Conservation (phyloP, 495 filamentous ascomycete species). For the Saxophila tyrrhenica region DNA sequence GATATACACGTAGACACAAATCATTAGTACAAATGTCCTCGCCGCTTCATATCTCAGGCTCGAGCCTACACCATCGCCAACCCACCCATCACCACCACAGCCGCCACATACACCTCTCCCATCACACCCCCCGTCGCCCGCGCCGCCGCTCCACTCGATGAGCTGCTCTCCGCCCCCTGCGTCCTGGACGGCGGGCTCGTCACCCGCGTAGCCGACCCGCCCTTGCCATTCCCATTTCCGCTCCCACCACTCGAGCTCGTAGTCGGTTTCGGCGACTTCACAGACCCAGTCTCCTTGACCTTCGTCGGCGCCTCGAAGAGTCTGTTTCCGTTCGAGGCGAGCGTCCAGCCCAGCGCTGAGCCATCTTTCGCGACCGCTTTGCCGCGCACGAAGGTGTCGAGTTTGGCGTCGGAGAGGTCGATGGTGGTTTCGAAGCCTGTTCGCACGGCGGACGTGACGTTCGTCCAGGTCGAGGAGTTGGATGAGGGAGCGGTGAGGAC, state of each 20-base stretch:
- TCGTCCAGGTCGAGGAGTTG: slow-evolving; percentile 9
- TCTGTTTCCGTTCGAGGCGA: slow-evolving; percentile 2
- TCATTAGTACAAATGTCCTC: too few species aligned
- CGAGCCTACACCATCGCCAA: not conserved
- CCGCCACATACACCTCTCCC: not conserved
- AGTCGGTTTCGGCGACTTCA: not conserved
- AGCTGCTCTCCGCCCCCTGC: not conserved
- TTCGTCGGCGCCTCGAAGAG: slow-evolving; percentile 5
- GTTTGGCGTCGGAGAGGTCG: slow-evolving; percentile 4
- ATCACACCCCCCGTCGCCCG: not conserved
- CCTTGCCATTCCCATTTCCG: not conserved
- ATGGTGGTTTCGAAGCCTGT: slow-evolving; percentile 15
- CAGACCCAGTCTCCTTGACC: slow-evolving; percentile 8
- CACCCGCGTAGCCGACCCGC: not conserved
- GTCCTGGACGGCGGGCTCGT: not conserved
- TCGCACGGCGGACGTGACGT: slow-evolving; percentile 2
- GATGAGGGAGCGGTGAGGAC: not conserved
- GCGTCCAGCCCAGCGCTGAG: slow-evolving; percentile 7
- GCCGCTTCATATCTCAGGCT: too few species aligned
- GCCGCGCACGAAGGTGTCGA: slow-evolving; percentile 6
- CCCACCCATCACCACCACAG: not conserved
- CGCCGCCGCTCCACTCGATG: not conserved
- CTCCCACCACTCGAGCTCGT: not conserved
- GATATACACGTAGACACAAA: too few species aligned
- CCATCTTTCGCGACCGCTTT: slow-evolving; percentile 6